A percentile compares a stretch with the other conserved stretches of the same genome.
phyloP scores from a whole-genome alignment of 768 basidiomycete genomes.

The Psilocybe azurescens region DNA sequence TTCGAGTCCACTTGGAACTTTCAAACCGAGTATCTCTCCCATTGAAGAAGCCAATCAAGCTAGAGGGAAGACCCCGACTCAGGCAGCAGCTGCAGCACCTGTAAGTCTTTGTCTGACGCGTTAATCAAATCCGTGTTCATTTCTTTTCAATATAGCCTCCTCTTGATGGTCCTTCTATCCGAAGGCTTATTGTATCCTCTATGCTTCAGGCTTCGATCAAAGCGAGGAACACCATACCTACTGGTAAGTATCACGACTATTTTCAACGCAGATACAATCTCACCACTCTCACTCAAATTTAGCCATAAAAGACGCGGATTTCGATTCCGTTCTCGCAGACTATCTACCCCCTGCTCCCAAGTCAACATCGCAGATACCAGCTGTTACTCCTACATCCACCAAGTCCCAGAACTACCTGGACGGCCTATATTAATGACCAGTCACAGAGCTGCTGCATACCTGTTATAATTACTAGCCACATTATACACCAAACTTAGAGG shows the following conservation, averaged over 20 bases:
- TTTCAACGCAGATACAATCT: conserved; percentile 13
- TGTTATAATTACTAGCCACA: neutral
- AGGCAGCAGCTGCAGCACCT: conserved; percentile 21
- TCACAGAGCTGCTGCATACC: neutral
- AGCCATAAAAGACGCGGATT: conserved; percentile 56
- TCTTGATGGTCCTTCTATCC: conserved; percentile 68
- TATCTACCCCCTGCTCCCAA: conserved; percentile 56
- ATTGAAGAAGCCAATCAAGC: conserved; percentile 37
- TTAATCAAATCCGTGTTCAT: neutral
- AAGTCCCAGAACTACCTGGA: conserved; percentile 32
- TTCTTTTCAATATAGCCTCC: conserved; percentile 35
- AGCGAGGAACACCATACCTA: conserved; percentile 47
- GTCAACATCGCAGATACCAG: conserved; percentile 15
- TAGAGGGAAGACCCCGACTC: conserved; percentile 32
- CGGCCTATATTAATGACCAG: conserved; percentile 40
- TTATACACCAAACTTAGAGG: conserved; percentile 5
- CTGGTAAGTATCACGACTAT: conserved; percentile 32
- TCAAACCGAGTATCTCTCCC: conserved; percentile 50
- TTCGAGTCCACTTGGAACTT: conserved; percentile 77
- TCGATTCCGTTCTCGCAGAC: conserved; percentile 78
- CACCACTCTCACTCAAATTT: neutral
- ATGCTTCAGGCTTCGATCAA: conserved; percentile 61
- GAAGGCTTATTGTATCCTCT: conserved; percentile 66
- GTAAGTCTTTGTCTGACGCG: conserved; percentile 30
- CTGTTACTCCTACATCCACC: conserved; percentile 23